A percentile compares a stretch with the other conserved stretches of the same genome.
These are phyloP conservation scores for Orbilia javanica DNA, from an alignment of 2,329 filamentous ascomycete genomes.

Conservation along the genomic window DNA sequence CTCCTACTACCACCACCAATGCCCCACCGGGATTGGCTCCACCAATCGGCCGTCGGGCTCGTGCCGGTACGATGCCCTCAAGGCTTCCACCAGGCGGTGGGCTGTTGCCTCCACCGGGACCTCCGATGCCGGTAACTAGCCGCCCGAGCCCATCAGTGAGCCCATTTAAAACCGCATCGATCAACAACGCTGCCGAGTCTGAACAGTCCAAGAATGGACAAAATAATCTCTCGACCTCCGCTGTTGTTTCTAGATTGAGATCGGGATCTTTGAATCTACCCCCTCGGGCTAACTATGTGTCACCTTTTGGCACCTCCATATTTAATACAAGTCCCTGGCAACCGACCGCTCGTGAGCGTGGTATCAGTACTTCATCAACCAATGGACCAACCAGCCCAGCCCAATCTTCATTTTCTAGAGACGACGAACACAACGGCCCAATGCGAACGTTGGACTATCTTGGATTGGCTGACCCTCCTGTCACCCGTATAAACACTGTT, in stretches of 20 bases:
- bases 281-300: constrained; percentile 62
- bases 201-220: constrained; percentile 64
- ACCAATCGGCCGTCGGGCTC: constrained; percentile 80
- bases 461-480: constrained; percentile 91
- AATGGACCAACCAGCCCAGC: constrained; percentile 90
- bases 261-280: constrained; percentile 62
- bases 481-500: constrained; percentile 78
- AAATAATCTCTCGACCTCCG: constrained; percentile 59
- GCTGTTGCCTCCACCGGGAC: constrained; percentile 68
- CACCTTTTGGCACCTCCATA: constrained; percentile 86
- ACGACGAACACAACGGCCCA: constrained; percentile 87
- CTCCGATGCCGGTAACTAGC: constrained; percentile 79
- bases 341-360: constrained; percentile 76
- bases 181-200: constrained; percentile 65
- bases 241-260: constrained; percentile 62
- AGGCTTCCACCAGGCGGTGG: constrained; percentile 85
- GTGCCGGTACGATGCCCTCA: constrained; percentile 96
- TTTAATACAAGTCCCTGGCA: constrained; percentile 86
- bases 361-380: constrained; percentile 83
- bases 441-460: constrained; percentile 95
- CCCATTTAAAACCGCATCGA: constrained; percentile 78
- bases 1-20: constrained; percentile 70
- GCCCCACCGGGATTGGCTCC: constrained; percentile 74
- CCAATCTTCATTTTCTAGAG: constrained; percentile 85
- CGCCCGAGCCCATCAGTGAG: constrained; percentile 87